Evolutionary conservation across 1,139 yeast species (phyloP).

Genomic region (Lodderomyces orthopsilosis): DNA sequence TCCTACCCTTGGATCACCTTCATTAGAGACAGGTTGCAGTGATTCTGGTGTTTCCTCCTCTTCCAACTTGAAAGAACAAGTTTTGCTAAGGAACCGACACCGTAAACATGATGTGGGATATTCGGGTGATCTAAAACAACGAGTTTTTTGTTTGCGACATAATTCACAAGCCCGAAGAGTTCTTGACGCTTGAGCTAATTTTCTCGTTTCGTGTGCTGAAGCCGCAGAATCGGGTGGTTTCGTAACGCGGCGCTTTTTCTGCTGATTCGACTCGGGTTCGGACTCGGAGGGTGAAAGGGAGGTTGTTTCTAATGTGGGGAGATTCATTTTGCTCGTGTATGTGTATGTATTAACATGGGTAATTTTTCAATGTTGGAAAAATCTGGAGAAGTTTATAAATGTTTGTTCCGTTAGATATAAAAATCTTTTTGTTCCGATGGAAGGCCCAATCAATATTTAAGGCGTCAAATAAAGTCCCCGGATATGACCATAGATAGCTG

Average conservation of each 20-base stretch:
- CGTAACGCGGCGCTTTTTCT: conserved; percentile 9
- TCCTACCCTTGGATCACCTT: conserved; percentile 20
- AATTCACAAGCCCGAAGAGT: conserved; percentile 57
- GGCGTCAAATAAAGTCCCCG: no score
- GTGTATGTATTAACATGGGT: no score
- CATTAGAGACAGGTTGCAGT: background rate
- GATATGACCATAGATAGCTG: no score
- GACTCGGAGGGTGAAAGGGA: background rate
- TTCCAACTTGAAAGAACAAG: conserved; percentile 49
- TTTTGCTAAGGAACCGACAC: conserved; percentile 48
- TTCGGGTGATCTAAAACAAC: conserved; percentile 54
- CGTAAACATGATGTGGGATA: conserved; percentile 51
- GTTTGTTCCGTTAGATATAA: conserved; percentile 6
- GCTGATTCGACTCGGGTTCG: background rate
- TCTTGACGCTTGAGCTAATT: conserved; percentile 38
- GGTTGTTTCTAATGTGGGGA: background rate
- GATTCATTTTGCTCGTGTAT: background rate
- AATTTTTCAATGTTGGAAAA: background rate
- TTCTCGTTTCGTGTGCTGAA: conserved; percentile 15
- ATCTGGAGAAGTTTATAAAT: background rate
- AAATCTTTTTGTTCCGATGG: background rate
- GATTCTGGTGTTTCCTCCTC: conserved; percentile 5
- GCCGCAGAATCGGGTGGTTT: conserved; percentile 1
- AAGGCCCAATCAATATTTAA: background rate
- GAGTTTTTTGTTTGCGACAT: conserved; percentile 61